Percentiles rank a stretch among this genome's conserved stretches.
Conservation (phyloP, 352 stramenopile genomes). For the Pythium angustatum region DNA sequence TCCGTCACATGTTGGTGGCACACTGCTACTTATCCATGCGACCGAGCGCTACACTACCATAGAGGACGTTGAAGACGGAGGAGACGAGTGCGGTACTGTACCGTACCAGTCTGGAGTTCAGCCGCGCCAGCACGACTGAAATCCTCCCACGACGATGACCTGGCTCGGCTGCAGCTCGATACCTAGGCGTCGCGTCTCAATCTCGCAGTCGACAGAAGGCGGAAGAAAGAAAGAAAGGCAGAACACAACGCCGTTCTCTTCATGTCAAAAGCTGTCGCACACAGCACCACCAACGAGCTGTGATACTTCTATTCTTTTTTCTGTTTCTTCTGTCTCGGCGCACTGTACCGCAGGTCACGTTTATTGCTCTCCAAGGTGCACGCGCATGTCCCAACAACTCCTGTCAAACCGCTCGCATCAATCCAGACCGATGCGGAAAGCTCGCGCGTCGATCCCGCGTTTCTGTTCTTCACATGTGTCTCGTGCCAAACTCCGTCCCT, state of each 20-base stretch:
- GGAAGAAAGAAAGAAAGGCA: background rate
- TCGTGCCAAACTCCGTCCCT: background rate
- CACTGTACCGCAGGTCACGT: too few relatives aligned
- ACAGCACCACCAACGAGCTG: background rate
- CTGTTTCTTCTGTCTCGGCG: background rate
- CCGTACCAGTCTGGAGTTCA: too few relatives aligned
- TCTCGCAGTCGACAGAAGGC: background rate
- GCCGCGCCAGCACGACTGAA: too few relatives aligned
- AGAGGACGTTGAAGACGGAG: constrained; percentile 1
- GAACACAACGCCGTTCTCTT: too few relatives aligned
- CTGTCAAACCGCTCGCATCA: background rate
- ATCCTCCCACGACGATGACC: too few relatives aligned
- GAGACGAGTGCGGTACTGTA: background rate
- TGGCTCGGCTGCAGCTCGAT: too few relatives aligned
- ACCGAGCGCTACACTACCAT: background rate
- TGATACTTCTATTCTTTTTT: background rate
- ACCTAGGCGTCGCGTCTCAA: constrained; percentile 14
- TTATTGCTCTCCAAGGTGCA: background rate
- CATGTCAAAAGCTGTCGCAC: background rate
- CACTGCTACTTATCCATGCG: background rate
- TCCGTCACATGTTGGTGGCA: constrained; percentile 9
- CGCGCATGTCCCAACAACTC: background rate
- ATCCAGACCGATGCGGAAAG: background rate
- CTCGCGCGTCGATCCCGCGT: background rate
- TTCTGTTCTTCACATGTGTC: background rate